Base-by-base conservation (phyloP, 2,329 filamentous ascomycete species). In the Didymella pinodella region DNA sequence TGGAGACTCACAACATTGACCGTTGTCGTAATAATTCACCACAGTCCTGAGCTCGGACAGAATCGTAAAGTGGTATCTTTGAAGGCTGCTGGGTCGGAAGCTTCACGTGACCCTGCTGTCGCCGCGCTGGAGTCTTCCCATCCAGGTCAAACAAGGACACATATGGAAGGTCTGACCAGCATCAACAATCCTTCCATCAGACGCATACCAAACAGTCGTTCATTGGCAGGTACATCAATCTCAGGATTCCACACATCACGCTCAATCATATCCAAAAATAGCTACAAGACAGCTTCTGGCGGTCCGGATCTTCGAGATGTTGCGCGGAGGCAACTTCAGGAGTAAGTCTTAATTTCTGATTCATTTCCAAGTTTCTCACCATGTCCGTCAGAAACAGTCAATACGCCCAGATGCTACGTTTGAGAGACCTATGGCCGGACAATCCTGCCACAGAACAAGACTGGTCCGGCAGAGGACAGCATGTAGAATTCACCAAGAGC, bases 391-490 rank as follows among this genome's bases (percentile, higher is more conserved):
- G 48, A 20, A 22, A 32, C 6, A 29, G 40, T 32, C 14, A 34
- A 20, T 51, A 51, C n/a, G 48, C 48, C 3, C 25, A 41, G 29
- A 26, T 51, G 18, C 36, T 51, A 3, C 25, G 40, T 7, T 29
- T 11, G 2, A 43, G 28, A 26, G 6, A 51, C 3, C n/a, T 51
- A 1, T 51, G 48, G 48, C 48, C 48, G 2, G 48, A 25, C 16
- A n/a, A 51, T 41, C 7, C 26, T 4, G 4, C 10, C 5, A 22
- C 22, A 22, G 48, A 52, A 14, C 48, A 44, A 45, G 28, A 52
- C 16, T 52, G 48, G 46, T 62, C 59, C 7, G 59, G 57, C 8
- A 28, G 59, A 40, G 53, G 55, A 12, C 53, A 59, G 31, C 53
- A 60, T 25, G 56, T 47, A 50, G 7, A 62, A 44, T 51, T 67